Evolutionary conservation across 140 eudicot species (phyloP).

Genomic region (Stevia rebaudiana): DNA sequence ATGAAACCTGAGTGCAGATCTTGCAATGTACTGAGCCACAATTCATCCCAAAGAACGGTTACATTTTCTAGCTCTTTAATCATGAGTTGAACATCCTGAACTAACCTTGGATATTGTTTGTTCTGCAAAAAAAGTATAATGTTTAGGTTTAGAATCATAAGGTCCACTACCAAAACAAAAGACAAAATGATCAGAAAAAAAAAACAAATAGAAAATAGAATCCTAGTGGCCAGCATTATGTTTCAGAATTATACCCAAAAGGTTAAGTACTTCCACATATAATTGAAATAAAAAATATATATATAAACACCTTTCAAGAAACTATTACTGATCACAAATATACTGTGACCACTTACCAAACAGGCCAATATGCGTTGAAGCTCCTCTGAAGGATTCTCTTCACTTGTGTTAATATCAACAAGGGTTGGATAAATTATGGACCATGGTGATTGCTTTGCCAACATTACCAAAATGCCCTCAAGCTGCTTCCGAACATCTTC

Average conservation of each 20-base stretch:
- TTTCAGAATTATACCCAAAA: conserved; percentile 6
- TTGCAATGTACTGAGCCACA: conserved; percentile 98
- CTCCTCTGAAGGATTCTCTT: conserved; percentile 77
- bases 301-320: conserved; percentile 10
- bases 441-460: conserved; percentile 92
- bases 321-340: conserved; percentile 10
- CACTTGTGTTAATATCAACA: conserved; percentile 74
- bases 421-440: conserved; percentile 93
- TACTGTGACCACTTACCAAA: conserved; percentile 47
- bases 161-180: conserved; percentile 9
- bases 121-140: conserved; percentile 51
- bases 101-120: conserved; percentile 80
- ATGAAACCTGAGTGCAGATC: conserved; percentile 93
- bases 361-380: conserved; percentile 73
- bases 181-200: background rate
- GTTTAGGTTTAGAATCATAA: conserved; percentile 10
- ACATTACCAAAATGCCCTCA: conserved; percentile 69
- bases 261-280: conserved; percentile 16
- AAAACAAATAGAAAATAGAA: background rate
- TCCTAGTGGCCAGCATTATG: conserved; percentile 8
- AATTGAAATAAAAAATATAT: background rate
- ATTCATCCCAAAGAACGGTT: conserved; percentile 97
- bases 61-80: conserved; percentile 91
- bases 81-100: conserved; percentile 88
- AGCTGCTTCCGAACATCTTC: conserved; percentile 79